phyloP scores from a whole-genome alignment of 495 filamentous ascomycete genomes.

The Thozetella sp. region DNA sequence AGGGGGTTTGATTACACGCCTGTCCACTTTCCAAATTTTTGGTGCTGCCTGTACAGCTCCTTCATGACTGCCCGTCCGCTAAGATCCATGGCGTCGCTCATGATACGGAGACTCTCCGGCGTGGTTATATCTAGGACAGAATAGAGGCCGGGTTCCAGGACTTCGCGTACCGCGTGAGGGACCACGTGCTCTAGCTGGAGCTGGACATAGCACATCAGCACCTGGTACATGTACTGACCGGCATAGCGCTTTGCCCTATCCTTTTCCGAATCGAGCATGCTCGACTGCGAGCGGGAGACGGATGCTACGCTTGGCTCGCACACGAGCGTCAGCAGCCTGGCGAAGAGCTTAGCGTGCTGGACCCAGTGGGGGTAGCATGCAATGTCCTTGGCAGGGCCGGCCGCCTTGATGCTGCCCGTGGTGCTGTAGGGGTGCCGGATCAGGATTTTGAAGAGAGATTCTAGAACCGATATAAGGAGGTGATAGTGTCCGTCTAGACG shows the following conservation, averaged over 20 bases:
- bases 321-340: conserved; percentile 73
- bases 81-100: conserved; percentile 71
- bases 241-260: conserved; percentile 76
- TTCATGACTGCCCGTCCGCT: conserved; percentile 71
- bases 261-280: conserved; percentile 69
- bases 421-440: conserved; percentile 36
- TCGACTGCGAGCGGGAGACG: conserved; percentile 53
- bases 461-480: conserved; percentile 63
- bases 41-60: conserved; percentile 69
- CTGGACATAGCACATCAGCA: conserved; percentile 72
- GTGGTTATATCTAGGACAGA: conserved; percentile 71
- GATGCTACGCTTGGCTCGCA: conserved; percentile 79
- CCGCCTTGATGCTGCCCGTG: background rate
- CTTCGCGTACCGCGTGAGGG: conserved; percentile 61
- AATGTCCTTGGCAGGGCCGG: conserved; percentile 2
- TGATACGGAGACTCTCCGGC: conserved; percentile 59
- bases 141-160: conserved; percentile 72
- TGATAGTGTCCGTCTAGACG: conserved; percentile 62
- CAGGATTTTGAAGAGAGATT: conserved; percentile 64
- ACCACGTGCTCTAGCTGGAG: conserved; percentile 57
- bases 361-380: conserved; percentile 28
- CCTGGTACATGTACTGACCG: conserved; percentile 71
- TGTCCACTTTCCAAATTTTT: conserved; percentile 71
- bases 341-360: conserved; percentile 61
- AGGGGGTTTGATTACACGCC: conserved; percentile 35